Conservation (phyloP, 306 rosid genomes). For the Casuarina glauca region DNA sequence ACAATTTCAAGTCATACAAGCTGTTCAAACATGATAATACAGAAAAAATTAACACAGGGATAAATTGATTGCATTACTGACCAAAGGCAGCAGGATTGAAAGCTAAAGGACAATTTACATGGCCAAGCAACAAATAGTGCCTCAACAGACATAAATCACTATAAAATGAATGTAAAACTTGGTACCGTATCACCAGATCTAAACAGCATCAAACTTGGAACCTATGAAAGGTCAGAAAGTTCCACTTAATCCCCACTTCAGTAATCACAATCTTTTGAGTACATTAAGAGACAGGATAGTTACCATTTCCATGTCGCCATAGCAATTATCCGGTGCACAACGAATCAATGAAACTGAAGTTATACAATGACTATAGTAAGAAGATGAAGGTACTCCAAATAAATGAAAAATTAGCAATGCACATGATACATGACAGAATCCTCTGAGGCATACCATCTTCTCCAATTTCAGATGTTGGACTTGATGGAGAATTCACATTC, state of each 20-base stretch:
- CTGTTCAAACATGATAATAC: background rate
- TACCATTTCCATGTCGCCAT: slow-evolving; percentile 54
- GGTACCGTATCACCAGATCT: background rate
- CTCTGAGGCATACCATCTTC: slow-evolving; percentile 46
- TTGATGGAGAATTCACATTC: slow-evolving; percentile 51
- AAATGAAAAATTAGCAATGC: slow-evolving; percentile 19
- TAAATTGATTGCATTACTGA: background rate
- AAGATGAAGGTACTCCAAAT: slow-evolving; percentile 19
- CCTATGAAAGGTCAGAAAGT: slow-evolving; percentile 7
- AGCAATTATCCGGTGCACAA: slow-evolving; percentile 35
- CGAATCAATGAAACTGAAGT: slow-evolving; percentile 58
- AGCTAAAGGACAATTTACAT: background rate
- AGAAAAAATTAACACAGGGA: background rate
- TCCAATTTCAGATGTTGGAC: slow-evolving; percentile 54
- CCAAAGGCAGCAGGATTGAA: background rate
- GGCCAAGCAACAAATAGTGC: background rate
- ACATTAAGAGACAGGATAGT: slow-evolving; percentile 13
- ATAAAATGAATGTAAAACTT: too few relatives aligned
- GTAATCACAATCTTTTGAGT: slow-evolving; percentile 6
- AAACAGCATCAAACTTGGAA: slow-evolving; percentile 19
- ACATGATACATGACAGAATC: slow-evolving; percentile 24
- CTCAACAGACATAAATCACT: background rate
- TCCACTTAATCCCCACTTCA: slow-evolving; percentile 12
- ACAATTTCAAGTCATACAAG: background rate
- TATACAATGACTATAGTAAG: slow-evolving; percentile 32